These are phyloP conservation scores for Neofusicoccum sp. DNA, from an alignment of 2,329 filamentous ascomycete genomes.

Conservation along the genomic window DNA sequence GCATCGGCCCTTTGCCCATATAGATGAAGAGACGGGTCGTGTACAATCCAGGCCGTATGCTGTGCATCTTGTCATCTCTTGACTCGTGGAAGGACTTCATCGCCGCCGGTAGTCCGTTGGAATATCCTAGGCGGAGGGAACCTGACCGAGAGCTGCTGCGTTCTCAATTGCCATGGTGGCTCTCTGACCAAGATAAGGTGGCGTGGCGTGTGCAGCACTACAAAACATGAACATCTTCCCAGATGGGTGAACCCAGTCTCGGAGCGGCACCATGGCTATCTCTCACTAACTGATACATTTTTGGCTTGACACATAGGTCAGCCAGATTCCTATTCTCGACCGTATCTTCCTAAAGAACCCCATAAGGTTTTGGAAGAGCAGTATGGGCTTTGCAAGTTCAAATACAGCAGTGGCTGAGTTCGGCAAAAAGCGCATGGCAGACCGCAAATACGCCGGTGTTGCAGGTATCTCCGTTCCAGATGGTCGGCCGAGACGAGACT, in stretches of 20 bases:
- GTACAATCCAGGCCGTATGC: constrained; percentile 11
- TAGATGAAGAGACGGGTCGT: constrained; percentile 16
- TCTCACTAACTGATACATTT: no score
- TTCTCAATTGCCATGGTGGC: constrained; percentile 67
- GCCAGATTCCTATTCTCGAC: constrained; percentile 18
- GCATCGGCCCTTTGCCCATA: constrained; percentile 4
- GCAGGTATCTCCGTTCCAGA: background rate
- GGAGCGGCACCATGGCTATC: no score
- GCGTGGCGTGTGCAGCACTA: constrained; percentile 6
- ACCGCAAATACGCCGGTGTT: background rate
- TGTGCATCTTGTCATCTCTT: background rate
- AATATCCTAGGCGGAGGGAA: constrained; percentile 50
- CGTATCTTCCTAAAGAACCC: constrained; percentile 15
- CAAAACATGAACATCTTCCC: constrained; percentile 2
- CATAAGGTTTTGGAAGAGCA: constrained; percentile 21
- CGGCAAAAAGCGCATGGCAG: constrained; percentile 26
- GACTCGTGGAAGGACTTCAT: constrained; percentile 3
- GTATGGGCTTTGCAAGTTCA: constrained; percentile 32
- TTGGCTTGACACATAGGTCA: background rate
- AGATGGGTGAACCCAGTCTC: background rate
- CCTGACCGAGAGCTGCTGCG: constrained; percentile 26
- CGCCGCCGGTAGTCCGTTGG: background rate
- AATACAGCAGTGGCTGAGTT: constrained; percentile 33
- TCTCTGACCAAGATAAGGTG: constrained; percentile 28
- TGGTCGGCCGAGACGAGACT: background rate